Evolutionary conservation across 345 rosid species (phyloP).

Genomic region (rapeseed (Brassica napus)): DNA sequence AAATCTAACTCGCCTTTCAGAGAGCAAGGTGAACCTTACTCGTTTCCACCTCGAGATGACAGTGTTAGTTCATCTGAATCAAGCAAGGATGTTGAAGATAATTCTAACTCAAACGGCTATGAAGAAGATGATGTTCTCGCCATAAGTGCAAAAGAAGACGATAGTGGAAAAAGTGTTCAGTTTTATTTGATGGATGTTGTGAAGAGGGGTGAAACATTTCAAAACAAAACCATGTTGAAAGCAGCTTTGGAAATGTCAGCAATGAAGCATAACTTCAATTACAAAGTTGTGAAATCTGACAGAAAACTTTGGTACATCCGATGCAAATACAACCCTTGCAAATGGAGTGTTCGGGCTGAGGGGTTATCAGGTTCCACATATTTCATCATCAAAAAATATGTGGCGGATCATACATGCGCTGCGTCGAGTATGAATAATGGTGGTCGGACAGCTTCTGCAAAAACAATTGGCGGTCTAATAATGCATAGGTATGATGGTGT

Average conservation of each 20-base stretch:
- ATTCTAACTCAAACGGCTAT: not conserved
- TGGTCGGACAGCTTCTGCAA: not conserved
- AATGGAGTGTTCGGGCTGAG: not conserved
- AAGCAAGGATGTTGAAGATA: not conserved
- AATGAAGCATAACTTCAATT: not conserved
- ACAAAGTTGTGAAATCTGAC: not conserved
- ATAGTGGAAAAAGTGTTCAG: no score
- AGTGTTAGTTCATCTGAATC: not conserved
- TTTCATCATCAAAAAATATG: not conserved
- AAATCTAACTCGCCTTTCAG: not conserved
- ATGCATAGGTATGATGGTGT: not conserved
- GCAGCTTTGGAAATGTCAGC: not conserved
- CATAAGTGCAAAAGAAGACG: no score
- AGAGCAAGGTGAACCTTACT: not conserved
- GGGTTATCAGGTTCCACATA: not conserved
- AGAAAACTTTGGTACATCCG: not conserved
- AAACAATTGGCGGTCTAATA: not conserved
- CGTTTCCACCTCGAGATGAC: not conserved
- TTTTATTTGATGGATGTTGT: no score
- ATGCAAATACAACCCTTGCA: not conserved
- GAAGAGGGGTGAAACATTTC: not conserved
- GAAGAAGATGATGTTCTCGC: no score
- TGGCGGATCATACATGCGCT: not conserved
- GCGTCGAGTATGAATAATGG: not conserved
- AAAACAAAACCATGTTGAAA: not conserved